Conservation (phyloP, 2,329 filamentous ascomycete species). For the Penicillium aurantiogriseum region DNA sequence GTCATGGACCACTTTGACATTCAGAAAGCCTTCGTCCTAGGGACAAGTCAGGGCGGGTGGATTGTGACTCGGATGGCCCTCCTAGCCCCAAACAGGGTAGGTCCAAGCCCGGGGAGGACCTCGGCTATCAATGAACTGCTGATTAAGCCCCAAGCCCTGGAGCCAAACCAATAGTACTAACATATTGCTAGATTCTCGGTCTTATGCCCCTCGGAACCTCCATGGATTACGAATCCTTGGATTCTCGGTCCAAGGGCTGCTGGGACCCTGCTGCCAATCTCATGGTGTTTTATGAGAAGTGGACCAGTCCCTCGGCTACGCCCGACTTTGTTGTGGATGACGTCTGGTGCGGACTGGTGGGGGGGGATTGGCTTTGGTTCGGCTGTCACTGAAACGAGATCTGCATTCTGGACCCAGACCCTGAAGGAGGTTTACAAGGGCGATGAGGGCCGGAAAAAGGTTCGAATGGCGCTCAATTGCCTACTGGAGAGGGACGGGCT, state of each 20-base stretch:
- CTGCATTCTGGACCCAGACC: conserved; percentile 46
- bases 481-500: conserved; percentile 50
- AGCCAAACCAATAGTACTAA: neutral
- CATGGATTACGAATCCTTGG: conserved; percentile 49
- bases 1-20: conserved; percentile 52
- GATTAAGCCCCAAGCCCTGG: neutral
- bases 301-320: conserved; percentile 40
- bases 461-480: conserved; percentile 51
- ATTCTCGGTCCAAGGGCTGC: conserved; percentile 47
- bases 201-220: conserved; percentile 54
- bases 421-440: conserved; percentile 49
- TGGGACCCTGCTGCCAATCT: conserved; percentile 45
- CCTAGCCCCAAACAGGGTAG: neutral
- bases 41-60: neutral
- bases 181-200: conserved; percentile 44
- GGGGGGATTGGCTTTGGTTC: conserved; percentile 49
- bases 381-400: conserved; percentile 33
- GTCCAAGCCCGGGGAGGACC: neutral
- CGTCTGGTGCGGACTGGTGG: conserved; percentile 47
- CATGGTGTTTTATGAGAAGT: conserved; percentile 38
- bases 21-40: conserved; percentile 48
- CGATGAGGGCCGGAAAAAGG: conserved; percentile 49
- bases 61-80: conserved; percentile 1
- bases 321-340: conserved; percentile 44
- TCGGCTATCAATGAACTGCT: neutral